These are phyloP conservation scores for Ophiocordyceps camponoti-leonardi DNA, from an alignment of 2,329 filamentous ascomycete species.

Conservation along the genomic window DNA sequence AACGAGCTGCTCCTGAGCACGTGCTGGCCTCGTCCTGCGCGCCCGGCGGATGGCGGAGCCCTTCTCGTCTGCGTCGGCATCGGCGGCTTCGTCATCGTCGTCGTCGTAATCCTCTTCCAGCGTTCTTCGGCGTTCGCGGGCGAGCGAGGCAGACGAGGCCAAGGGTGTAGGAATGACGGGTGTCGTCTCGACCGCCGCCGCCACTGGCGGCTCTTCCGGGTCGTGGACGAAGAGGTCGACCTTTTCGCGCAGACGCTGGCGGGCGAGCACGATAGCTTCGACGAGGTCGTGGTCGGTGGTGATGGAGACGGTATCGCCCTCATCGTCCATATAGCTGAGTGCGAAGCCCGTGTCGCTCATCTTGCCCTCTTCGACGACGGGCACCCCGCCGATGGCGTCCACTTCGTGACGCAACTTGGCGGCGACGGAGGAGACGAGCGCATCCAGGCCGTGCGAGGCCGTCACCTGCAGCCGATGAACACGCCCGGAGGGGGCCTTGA, in stretches of 20 bases:
- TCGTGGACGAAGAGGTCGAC: constrained; percentile 96
- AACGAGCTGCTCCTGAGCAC: constrained; percentile 60
- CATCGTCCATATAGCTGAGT: constrained; percentile 89
- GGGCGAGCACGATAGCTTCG: constrained; percentile 74
- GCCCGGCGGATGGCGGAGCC: constrained; percentile 25
- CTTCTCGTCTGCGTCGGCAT: constrained; percentile 12
- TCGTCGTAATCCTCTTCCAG: constrained; percentile 34
- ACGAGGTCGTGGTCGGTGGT: constrained; percentile 87
- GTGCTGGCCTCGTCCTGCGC: constrained; percentile 18
- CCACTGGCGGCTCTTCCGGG: constrained; percentile 71
- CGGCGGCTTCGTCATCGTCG: constrained; percentile 35
- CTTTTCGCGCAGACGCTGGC: constrained; percentile 66
- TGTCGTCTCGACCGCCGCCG: constrained; percentile 32
- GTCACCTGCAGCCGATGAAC: constrained; percentile 83
- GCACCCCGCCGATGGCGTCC: constrained; percentile 66
- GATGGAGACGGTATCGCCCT: constrained; percentile 91
- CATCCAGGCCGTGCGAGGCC: constrained; percentile 61
- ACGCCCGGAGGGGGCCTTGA: constrained; percentile 89
- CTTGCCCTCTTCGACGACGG: constrained; percentile 62
- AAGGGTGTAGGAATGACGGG: constrained; percentile 26
- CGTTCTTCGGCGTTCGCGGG: constrained; percentile 31
- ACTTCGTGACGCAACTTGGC: constrained; percentile 74
- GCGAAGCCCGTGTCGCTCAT: constrained; percentile 68
- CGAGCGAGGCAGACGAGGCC: constrained; percentile 24
- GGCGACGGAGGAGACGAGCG: constrained; percentile 61